Evolutionary conservation across 73 alveolate genomes (phyloP).

Genomic region (Tetrahymena thermophila): DNA sequence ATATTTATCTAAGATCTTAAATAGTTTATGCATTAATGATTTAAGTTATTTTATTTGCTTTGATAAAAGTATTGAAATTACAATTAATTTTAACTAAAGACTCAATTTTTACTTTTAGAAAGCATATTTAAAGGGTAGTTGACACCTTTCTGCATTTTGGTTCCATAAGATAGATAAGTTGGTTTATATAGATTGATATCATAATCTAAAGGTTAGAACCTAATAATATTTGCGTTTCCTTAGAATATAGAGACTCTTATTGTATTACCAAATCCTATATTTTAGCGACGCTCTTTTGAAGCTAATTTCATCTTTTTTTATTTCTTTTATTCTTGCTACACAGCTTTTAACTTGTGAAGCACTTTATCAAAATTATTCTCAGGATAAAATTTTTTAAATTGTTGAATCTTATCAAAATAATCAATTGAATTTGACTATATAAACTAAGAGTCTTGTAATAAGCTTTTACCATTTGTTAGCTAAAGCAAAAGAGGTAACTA

Average conservation of each 20-base stretch:
- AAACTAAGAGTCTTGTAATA: neutral
- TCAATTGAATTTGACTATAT: neutral
- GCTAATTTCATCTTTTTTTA: neutral
- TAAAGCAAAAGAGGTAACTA: neutral
- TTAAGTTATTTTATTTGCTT: too few species aligned
- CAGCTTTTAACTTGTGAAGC: neutral
- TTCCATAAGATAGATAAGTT: neutral
- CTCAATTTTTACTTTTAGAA: neutral
- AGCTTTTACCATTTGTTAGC: neutral
- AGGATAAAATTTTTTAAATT: neutral
- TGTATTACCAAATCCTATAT: neutral
- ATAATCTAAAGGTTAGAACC: neutral
- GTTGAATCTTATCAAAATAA: neutral
- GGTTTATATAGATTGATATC: neutral
- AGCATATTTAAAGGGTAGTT: neutral
- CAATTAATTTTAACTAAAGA: too few species aligned
- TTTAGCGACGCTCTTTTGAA: neutral
- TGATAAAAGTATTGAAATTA: too few species aligned
- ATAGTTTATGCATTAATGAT: too few species aligned
- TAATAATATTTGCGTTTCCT: neutral
- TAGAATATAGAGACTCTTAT: neutral
- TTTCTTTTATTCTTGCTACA: neutral
- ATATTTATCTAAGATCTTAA: too few species aligned
- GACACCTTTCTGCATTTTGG: neutral
- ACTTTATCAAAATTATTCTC: neutral